Conservation (phyloP, 345 rosid genomes). For the Erucastrum elatum region DNA sequence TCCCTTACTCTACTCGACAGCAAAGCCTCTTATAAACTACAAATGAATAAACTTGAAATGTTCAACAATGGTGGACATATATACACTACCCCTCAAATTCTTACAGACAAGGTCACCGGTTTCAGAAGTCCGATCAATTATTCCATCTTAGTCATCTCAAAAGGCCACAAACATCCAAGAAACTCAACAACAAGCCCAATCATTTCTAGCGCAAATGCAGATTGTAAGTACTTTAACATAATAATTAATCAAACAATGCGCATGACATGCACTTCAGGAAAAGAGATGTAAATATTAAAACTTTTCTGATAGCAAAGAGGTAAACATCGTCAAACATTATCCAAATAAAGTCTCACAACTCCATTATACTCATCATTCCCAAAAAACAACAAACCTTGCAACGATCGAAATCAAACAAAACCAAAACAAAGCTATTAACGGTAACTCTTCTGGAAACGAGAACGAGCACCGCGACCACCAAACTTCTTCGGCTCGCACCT, state of each 20-base stretch:
- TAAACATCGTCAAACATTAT: conserved; percentile 16
- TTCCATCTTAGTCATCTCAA: background rate
- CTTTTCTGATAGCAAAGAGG: conserved; percentile 14
- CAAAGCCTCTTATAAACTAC: too few species aligned
- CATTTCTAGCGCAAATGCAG: background rate
- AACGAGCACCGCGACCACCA: conserved; percentile 92
- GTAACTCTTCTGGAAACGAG: conserved; percentile 95
- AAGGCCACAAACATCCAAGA: background rate
- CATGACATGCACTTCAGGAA: background rate
- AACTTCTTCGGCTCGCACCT: conserved; percentile 98
- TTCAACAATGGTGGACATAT: background rate
- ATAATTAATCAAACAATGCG: background rate
- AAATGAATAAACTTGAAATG: background rate
- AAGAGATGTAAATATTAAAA: background rate
- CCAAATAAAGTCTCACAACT: conserved; percentile 31
- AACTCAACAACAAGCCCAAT: background rate
- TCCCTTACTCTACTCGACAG: background rate
- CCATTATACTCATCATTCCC: conserved; percentile 19
- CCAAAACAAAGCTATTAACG: conserved; percentile 50
- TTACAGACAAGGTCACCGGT: background rate
- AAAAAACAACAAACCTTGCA: conserved; percentile 9
- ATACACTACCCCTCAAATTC: background rate
- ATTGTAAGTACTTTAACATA: background rate
- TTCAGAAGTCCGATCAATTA: background rate
- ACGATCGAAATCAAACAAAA: conserved; percentile 1